A percentile compares a stretch with the other conserved stretches of the same genome.
phyloP scores from a whole-genome alignment of 441 rosid genomes.

The Syzygium syzygioides region DNA sequence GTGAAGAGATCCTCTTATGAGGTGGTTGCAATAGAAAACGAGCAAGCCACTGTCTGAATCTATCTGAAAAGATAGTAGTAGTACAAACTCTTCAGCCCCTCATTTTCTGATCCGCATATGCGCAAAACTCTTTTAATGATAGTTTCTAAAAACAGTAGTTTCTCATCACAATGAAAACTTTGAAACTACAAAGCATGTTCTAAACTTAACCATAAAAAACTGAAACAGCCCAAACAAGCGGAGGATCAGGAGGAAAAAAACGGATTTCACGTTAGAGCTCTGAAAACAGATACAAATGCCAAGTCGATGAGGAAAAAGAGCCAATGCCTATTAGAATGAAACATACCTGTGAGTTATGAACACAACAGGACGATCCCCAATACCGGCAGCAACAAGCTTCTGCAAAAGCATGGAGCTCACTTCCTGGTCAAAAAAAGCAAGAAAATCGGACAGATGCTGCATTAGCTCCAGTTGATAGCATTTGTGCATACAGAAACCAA shows the following conservation, averaged over 20 bases:
- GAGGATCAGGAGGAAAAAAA: background rate
- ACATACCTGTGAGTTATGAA: slow-evolving; percentile 95
- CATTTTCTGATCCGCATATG: background rate
- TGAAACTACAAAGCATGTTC: background rate
- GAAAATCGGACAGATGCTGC: background rate
- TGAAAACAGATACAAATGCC: background rate
- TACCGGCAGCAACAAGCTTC: slow-evolving; percentile 88
- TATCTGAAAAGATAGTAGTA: background rate
- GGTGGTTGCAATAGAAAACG: background rate
- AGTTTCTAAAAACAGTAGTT: background rate
- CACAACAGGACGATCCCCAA: slow-evolving; percentile 93
- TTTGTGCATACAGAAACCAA: background rate
- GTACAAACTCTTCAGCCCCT: background rate
- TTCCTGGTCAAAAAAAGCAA: slow-evolving; percentile 44
- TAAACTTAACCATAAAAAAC: background rate
- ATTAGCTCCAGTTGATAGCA: background rate
- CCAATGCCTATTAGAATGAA: background rate
- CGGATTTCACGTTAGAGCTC: background rate
- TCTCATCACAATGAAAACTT: background rate
- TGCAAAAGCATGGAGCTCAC: slow-evolving; percentile 75
- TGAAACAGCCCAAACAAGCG: background rate
- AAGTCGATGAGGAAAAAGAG: background rate
- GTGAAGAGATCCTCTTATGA: background rate
- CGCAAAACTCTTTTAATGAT: background rate
- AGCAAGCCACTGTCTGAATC: background rate